Evolutionary conservation across 1,139 yeast genomes (phyloP), one percentile per base, ranked within the genome.

Genomic region (Suhomyces guaymorum): DNA sequence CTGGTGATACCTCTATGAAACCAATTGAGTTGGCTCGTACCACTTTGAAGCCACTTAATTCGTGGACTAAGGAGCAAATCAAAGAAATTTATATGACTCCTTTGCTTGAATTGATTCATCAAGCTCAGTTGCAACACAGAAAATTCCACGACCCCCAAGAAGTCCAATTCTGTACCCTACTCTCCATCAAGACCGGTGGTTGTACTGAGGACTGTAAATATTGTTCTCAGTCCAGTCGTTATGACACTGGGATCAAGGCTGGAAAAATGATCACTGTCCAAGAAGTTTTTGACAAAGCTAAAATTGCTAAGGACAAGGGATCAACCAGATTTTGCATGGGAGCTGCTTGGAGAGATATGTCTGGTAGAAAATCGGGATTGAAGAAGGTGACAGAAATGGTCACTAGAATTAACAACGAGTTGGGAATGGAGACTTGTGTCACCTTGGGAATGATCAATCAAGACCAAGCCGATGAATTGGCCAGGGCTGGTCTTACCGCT

Each of bases 261-360:
- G 83, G 79, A 40, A 79, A 78, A 51, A 61, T 83, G 60, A 70
- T 82, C 15, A 62, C 68, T 16, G 55, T 82, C 10, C 89, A 82
- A 3, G 70, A 70, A 17, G 92, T 85, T 1, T 61, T 81, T 52
- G 70, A 63, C 32, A 82, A 78, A 28, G 94, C 94, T 0, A 61
- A 60, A 30, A 71, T 70, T 34, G 92, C 94, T 5, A 80, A 82
- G 49, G 63, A 52, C 5, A 82, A 82, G 44, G 92, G 92, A 0
- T 75, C 84, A 0, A 84, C 94, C 0, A 66, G 95, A 42, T 84
- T 84, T 52, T 84, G 95, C 54, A 78, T 84, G 82, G 95, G 94
- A 28, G 88, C 92, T 9, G 95, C 94, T 1, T 85, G 92, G 92
- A 71, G 95, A 54, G 92, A 83, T 43, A 84, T 85, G 94, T 66